These are phyloP conservation scores for Penicillium bialowiezense DNA, from an alignment of 495 filamentous ascomycete genomes.

Conservation along the genomic window DNA sequence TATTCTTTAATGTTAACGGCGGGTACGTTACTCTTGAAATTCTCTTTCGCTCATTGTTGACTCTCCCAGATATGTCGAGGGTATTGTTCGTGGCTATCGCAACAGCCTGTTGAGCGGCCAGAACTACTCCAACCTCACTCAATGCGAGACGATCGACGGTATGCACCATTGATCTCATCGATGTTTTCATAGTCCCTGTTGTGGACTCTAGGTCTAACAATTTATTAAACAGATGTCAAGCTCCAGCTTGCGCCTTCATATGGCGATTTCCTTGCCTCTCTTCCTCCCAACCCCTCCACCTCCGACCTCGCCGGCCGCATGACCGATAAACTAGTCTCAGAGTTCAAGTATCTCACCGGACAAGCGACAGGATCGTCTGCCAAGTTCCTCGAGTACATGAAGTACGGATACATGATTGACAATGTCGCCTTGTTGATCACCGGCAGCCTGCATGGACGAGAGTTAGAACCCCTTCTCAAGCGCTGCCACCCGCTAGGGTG, in stretches of 20 bases:
- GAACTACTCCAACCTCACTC: conserved; percentile 93
- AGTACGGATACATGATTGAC: conserved; percentile 99
- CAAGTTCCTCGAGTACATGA: conserved; percentile 95
- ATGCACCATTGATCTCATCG: conserved; percentile 20
- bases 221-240: conserved; percentile 72
- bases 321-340: conserved; percentile 95
- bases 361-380: conserved; percentile 87
- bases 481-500: conserved; percentile 95
- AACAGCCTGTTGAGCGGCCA: conserved; percentile 86
- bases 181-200: background rate
- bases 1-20: conserved; percentile 94
- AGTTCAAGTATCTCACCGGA: conserved; percentile 93
- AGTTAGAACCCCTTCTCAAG: conserved; percentile 65
- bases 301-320: conserved; percentile 91
- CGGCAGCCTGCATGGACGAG: conserved; percentile 94
- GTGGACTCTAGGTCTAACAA: conserved; percentile 8
- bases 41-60: conserved; percentile 19
- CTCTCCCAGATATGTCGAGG: conserved; percentile 78
- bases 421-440: conserved; percentile 98
- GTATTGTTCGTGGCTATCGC: conserved; percentile 93
- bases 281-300: conserved; percentile 95
- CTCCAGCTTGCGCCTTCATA: conserved; percentile 95
- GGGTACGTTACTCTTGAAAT: conserved; percentile 54
- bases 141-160: conserved; percentile 99
- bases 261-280: conserved; percentile 91